Evolutionary conservation across 768 basidiomycete species (phyloP).

Genomic region (Pisolithus sp.): DNA sequence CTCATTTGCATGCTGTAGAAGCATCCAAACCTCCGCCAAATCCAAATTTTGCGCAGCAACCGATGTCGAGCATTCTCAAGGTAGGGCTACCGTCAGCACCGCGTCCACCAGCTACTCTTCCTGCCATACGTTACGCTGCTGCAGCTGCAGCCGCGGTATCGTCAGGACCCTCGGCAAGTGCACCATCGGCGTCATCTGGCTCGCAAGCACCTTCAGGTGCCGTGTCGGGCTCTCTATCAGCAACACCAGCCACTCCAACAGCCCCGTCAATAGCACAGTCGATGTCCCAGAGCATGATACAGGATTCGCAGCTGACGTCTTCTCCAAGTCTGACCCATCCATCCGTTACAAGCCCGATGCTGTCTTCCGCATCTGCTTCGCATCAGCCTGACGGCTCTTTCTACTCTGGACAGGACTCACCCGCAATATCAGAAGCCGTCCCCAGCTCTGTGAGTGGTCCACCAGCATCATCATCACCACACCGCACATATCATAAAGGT

Average conservation of each 20-base stretch:
- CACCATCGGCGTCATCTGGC: constrained; percentile 35
- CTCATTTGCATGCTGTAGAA: constrained; percentile 5
- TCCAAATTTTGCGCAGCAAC: constrained; percentile 76
- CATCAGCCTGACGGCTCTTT: constrained; percentile 64
- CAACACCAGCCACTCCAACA: constrained; percentile 37
- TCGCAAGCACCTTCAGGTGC: constrained; percentile 32
- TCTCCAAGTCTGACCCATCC: constrained; percentile 85
- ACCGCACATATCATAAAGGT: constrained; percentile 48
- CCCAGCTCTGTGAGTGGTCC: constrained; percentile 39
- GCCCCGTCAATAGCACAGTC: constrained; percentile 33
- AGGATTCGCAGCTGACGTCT: constrained; percentile 40
- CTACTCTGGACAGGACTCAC: constrained; percentile 67
- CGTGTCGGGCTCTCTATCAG: constrained; percentile 27
- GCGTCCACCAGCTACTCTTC: constrained; percentile 48
- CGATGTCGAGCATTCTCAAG: constrained; percentile 72
- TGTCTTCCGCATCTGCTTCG: constrained; percentile 62
- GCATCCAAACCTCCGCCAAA: constrained; percentile 65
- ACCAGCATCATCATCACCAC: constrained; percentile 57
- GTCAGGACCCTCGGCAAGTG: constrained; percentile 28
- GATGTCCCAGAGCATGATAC: constrained; percentile 24
- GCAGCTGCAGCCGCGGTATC: constrained; percentile 59
- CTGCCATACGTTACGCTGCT: constrained; percentile 87
- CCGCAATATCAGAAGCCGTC: constrained; percentile 63
- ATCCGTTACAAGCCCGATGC: constrained; percentile 74
- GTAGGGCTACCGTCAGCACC: constrained; percentile 55